Percentiles rank a stretch among this genome's conserved stretches.
phyloP scores from a whole-genome alignment of 1,284 basidiomycete genomes.

The Exsudoporus floridanus region DNA sequence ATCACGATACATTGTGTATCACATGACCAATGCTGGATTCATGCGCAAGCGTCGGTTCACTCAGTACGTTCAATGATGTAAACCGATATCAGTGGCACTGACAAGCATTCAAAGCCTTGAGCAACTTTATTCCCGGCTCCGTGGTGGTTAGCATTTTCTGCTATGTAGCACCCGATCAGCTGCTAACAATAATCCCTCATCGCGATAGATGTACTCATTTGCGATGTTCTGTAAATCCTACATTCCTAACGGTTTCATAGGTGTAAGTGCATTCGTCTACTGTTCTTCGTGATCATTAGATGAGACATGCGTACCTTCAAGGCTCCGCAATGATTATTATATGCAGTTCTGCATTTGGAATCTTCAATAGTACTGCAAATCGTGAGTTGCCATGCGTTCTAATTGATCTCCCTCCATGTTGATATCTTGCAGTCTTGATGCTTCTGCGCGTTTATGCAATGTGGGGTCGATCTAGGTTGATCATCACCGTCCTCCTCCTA shows the following conservation, averaged over 20 bases:
- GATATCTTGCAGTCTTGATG: neutral
- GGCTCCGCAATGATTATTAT: neutral
- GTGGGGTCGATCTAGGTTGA: neutral
- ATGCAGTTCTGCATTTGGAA: neutral
- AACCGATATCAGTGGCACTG: too few species aligned
- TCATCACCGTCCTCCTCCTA: neutral
- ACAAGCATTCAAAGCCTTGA: neutral
- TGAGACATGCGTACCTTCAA: neutral
- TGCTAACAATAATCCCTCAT: neutral
- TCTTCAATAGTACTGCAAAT: neutral
- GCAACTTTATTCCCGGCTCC: neutral
- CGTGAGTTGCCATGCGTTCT: neutral
- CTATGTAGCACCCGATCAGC: too few species aligned
- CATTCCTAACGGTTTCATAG: neutral
- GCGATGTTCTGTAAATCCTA: neutral
- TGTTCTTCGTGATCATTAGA: neutral
- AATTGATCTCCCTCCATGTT: neutral
- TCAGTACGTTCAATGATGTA: neutral
- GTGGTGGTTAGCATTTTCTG: too few species aligned
- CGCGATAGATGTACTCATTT: neutral
- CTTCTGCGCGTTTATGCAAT: constrained; percentile 1
- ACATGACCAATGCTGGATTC: neutral
- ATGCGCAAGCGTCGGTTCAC: neutral
- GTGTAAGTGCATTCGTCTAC: neutral
- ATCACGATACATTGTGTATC: neutral